Evolutionary conservation across 2,329 filamentous ascomycete genomes (phyloP).

Genomic region (Diaporthe capsici): DNA sequence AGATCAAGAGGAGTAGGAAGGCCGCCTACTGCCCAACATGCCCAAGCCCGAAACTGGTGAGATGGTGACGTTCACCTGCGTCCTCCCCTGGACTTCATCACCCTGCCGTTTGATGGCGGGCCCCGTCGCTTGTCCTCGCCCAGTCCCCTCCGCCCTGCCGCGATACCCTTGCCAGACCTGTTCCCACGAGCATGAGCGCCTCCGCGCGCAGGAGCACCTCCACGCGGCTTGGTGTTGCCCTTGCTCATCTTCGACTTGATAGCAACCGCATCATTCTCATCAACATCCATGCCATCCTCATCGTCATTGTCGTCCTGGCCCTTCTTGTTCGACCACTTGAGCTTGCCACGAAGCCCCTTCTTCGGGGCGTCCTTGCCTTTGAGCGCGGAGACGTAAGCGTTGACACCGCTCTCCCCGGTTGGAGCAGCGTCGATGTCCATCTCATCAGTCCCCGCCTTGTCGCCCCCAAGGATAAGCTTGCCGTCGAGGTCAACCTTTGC

Average conservation of each 20-base stretch:
- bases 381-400: conserved; percentile 78
- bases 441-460: conserved; percentile 49
- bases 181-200: conserved; percentile 48
- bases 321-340: conserved; percentile 79
- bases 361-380: conserved; percentile 76
- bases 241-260: conserved; percentile 61
- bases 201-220: conserved; percentile 48
- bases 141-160: conserved; percentile 50
- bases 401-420: conserved; percentile 68
- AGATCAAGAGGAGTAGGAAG: background rate
- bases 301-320: conserved; percentile 60
- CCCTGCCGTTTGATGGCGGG: conserved; percentile 44
- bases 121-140: conserved; percentile 50
- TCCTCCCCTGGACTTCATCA: conserved; percentile 48
- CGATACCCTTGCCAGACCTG: conserved; percentile 46
- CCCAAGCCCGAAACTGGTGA: background rate
- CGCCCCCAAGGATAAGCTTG: conserved; percentile 80
- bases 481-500: conserved; percentile 82
- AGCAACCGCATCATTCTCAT: conserved; percentile 64
- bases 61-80: conserved; percentile 23
- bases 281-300: conserved; percentile 66
- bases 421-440: conserved; percentile 71
- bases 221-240: conserved; percentile 53
- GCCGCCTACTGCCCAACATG: background rate
- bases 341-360: conserved; percentile 75